Evolutionary conservation across 768 basidiomycete species (phyloP).

Genomic region (Cystofilobasidium bisporidii): DNA sequence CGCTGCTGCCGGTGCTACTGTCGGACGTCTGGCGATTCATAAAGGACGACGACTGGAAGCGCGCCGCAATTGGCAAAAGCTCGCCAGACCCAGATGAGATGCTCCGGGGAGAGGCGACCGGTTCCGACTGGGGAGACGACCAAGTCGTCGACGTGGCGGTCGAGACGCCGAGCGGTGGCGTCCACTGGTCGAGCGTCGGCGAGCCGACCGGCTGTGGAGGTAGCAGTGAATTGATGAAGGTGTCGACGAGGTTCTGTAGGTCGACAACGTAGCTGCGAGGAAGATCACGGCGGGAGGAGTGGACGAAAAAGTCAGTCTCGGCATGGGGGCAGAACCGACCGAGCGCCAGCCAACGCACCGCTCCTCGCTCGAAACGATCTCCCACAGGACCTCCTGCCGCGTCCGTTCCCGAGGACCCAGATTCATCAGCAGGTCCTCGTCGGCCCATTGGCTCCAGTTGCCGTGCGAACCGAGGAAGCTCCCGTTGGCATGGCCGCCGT

Average conservation of each 20-base stretch:
- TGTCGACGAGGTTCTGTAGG: conserved; percentile 81
- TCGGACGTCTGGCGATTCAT: not conserved
- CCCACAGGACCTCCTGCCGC: conserved; percentile 89
- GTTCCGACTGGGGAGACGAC: not conserved
- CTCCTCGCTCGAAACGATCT: conserved; percentile 93
- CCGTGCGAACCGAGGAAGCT: conserved; percentile 55
- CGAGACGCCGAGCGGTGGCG: conserved; percentile 23
- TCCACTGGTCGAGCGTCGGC: conserved; percentile 31
- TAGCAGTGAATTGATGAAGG: conserved; percentile 78
- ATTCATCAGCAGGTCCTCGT: conserved; percentile 86
- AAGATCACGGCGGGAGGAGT: conserved; percentile 1
- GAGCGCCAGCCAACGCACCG: conserved; percentile 50
- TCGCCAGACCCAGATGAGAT: conserved; percentile 57
- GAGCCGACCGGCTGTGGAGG: conserved; percentile 55
- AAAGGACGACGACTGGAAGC: conserved; percentile 67
- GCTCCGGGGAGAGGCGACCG: conserved; percentile 48
- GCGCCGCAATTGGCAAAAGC: conserved; percentile 75
- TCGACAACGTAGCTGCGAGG: conserved; percentile 75
- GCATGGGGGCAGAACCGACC: no score
- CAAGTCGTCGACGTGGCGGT: not conserved
- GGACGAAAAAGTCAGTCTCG: not conserved
- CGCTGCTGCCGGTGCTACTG: conserved; percentile 5
- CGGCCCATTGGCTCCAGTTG: conserved; percentile 83
- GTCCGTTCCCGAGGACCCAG: conserved; percentile 89
- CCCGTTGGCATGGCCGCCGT: not conserved